Percentiles rank a stretch among this genome's conserved stretches.
Evolutionary conservation across 192 early-diverging fungal species (phyloP).

Genomic region (Geranomyces variabilis): DNA sequence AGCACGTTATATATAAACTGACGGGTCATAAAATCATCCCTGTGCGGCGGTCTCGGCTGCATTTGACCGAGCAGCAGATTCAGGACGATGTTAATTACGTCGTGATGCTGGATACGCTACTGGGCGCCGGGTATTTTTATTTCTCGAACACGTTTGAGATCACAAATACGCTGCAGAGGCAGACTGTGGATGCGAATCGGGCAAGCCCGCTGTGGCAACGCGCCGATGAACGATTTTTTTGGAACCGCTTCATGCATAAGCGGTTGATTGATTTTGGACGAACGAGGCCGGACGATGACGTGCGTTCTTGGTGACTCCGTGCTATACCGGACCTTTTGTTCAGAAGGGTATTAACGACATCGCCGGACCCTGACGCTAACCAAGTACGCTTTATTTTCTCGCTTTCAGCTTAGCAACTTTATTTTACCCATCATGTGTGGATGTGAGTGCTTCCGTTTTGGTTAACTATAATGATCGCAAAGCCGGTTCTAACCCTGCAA

Average conservation of each 20-base stretch:
- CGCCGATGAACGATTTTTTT: constrained; percentile 95
- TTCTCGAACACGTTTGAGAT: constrained; percentile 89
- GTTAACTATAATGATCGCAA: too few species aligned
- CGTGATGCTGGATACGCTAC: constrained; percentile 57
- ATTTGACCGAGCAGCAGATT: constrained; percentile 38
- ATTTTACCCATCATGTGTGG: constrained; percentile 91
- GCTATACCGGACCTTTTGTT: background rate
- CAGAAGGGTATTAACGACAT: too few species aligned
- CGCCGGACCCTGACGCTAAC: too few species aligned
- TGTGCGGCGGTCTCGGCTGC: constrained; percentile 27
- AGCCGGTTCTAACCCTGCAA: background rate
- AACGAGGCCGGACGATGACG: constrained; percentile 46
- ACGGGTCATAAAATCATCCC: constrained; percentile 51
- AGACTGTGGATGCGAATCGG: constrained; percentile 38
- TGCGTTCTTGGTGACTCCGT: too few species aligned
- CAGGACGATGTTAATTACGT: constrained; percentile 72
- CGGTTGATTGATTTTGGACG: constrained; percentile 25
- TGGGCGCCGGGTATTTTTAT: constrained; percentile 65
- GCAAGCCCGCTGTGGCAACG: constrained; percentile 17
- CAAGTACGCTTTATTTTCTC: too few species aligned
- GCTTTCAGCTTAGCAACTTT: constrained; percentile 68
- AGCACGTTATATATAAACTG: constrained; percentile 68
- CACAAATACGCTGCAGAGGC: constrained; percentile 82
- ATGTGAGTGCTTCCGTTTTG: constrained; percentile 72
- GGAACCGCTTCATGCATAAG: constrained; percentile 66